Base-by-base conservation (phyloP, 140 eudicot genomes). In the Erigeron philadelphicus region DNA sequence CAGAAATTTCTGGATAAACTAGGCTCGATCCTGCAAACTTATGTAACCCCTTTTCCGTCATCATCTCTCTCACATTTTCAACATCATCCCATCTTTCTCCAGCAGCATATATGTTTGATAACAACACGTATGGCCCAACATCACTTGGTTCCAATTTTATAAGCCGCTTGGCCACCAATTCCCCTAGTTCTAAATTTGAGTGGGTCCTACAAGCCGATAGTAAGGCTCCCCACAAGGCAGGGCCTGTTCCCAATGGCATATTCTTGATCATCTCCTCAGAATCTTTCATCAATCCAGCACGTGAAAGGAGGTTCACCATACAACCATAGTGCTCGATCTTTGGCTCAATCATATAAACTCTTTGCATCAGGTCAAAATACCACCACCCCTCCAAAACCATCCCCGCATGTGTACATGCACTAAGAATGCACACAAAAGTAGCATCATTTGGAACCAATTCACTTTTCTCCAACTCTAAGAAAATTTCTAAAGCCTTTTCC, bases 371-470 rank as follows among this genome's bases (percentile, higher is more conserved):
- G 73, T 84, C 84, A 71, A 88, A 85, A 67, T 75, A 83, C 89
- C 86, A 83, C 93, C 96, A 85, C 0, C 93, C 96, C 58, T 88
- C 96, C 61, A 85, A 77, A 52, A 88, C 82, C 87, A 79, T 65
- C 63, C 96, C 93, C 5, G 87, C 67, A 54, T 88, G 93, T 12
- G 83, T 74, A 50, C 96, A 88, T 1, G 93, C 86, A 48, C 89
- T 80, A 59, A 88, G 79, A 61, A 85, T 15, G 73, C 90, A 85
- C 47, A 78, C 73, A 38, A 88, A 88, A 66, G 96, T 88, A 40
- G 93, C 83, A 76, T 86, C 88, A 43, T 88, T 86, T 61, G 94
- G 88, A 46, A 70, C 72, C 31, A 65, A 31, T 7, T 80, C 90
- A 75, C 81, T 84, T 58, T 57, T 80, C 13, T 81, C 82, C 86